phyloP scores from a whole-genome alignment of 371 early-diverging fungal genomes.

The Mucor indicus region DNA sequence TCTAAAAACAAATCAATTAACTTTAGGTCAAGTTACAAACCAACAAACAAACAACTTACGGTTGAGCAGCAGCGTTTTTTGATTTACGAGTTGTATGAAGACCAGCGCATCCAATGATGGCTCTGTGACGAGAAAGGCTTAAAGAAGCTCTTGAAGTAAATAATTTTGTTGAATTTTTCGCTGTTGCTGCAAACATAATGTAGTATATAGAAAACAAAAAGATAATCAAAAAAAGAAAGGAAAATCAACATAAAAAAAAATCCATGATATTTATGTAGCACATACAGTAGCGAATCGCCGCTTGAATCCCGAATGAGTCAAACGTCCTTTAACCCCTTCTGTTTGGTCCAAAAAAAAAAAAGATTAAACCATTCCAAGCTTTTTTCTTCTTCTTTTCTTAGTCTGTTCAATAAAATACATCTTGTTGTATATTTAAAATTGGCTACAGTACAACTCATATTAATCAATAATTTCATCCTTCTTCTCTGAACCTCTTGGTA shows the following conservation, averaged over 20 bases:
- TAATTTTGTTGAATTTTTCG: conserved; percentile 12
- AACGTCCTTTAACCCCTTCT: background rate
- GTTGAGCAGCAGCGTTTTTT: conserved; percentile 15
- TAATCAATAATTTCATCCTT: no score
- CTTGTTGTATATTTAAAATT: no score
- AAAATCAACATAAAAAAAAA: background rate
- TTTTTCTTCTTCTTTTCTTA: conserved; percentile 6
- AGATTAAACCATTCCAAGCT: background rate
- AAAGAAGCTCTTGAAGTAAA: conserved; percentile 1
- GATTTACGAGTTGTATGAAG: conserved; percentile 21
- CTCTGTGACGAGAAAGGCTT: conserved; percentile 10
- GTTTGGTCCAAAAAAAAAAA: conserved; percentile 2
- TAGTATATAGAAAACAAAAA: background rate
- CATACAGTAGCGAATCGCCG: no score
- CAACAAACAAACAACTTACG: conserved; percentile 12
- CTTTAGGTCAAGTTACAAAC: no score
- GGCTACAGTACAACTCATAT: no score
- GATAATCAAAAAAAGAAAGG: conserved; percentile 4
- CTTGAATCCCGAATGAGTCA: no score
- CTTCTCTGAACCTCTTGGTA: background rate
- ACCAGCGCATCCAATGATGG: conserved; percentile 13
- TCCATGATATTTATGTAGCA: no score
- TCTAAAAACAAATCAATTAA: conserved; percentile 1
- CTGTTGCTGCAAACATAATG: conserved; percentile 15
- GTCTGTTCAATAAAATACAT: background rate